Conservation (phyloP, 2,329 filamentous ascomycete genomes). For the Alternaria ventricosa region DNA sequence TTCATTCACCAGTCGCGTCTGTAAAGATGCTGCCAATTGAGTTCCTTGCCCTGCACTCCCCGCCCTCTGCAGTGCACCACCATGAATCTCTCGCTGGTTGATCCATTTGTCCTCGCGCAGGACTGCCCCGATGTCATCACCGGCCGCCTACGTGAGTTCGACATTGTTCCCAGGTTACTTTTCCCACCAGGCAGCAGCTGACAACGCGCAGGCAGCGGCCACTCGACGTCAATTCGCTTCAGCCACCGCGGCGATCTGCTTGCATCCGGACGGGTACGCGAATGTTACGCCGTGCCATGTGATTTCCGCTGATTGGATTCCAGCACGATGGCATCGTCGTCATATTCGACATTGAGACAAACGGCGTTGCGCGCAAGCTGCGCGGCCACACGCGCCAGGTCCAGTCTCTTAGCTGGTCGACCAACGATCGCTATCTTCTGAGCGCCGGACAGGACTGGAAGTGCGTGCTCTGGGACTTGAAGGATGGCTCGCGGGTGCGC, state of each 20-base stretch:
- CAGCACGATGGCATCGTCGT: conserved; percentile 87
- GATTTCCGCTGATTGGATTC: conserved; percentile 18
- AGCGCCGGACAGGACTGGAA: conserved; percentile 97
- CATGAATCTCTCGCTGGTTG: conserved; percentile 76
- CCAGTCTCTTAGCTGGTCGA: conserved; percentile 93
- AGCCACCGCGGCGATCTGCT: conserved; percentile 94
- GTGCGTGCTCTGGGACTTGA: conserved; percentile 92
- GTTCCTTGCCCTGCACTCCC: conserved; percentile 16
- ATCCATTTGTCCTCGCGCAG: conserved; percentile 74
- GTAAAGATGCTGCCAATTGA: conserved; percentile 30
- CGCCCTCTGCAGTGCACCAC: conserved; percentile 22
- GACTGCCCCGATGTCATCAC: conserved; percentile 92
- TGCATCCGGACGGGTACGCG: conserved; percentile 80
- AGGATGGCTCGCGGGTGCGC: conserved; percentile 73
- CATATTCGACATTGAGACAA: conserved; percentile 97
- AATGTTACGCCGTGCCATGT: conserved; percentile 18
- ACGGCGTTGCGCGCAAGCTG: conserved; percentile 92
- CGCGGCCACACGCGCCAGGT: conserved; percentile 93
- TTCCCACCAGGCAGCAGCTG: conserved; percentile 45
- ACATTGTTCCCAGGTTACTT: conserved; percentile 60
- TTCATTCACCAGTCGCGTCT: conserved; percentile 12
- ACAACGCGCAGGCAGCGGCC: conserved; percentile 60
- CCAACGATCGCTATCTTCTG: conserved; percentile 86
- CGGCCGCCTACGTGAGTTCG: conserved; percentile 76
- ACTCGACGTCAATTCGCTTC: conserved; percentile 77